Percentiles rank a stretch among this genome's conserved stretches.
phyloP scores from a whole-genome alignment of 169 alveolate genomes.

The Plasmodium coatneyi region DNA sequence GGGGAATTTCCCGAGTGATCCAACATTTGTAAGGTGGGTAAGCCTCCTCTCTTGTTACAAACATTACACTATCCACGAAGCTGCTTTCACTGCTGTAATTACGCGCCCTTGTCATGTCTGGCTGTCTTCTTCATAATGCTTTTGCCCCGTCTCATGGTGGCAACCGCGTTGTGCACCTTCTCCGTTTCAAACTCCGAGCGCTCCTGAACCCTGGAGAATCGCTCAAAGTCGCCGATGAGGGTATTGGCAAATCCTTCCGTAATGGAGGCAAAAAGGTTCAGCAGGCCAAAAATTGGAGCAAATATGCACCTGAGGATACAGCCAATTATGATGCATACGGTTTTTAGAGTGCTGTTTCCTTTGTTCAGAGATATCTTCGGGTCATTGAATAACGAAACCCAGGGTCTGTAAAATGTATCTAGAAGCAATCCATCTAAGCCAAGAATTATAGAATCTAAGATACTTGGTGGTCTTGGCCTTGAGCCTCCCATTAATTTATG shows the following conservation, averaged over 20 bases:
- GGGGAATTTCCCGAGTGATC: background rate
- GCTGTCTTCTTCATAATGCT: background rate
- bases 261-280: constrained; percentile 88
- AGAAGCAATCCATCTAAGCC: constrained; percentile 89
- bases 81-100: background rate
- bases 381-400: constrained; percentile 87
- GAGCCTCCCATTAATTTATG: constrained; percentile 92
- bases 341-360: constrained; percentile 74
- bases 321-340: constrained; percentile 58
- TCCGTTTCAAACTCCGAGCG: constrained; percentile 83
- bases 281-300: constrained; percentile 89
- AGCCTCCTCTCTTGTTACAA: background rate
- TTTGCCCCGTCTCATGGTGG: constrained; percentile 25
- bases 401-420: constrained; percentile 91
- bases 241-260: constrained; percentile 92
- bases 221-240: constrained; percentile 92
- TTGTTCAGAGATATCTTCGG: constrained; percentile 81
- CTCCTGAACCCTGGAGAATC: constrained; percentile 88
- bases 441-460: constrained; percentile 91
- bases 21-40: background rate
- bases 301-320: constrained; percentile 83
- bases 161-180: constrained; percentile 64
- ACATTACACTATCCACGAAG: background rate
- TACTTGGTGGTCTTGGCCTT: constrained; percentile 90
- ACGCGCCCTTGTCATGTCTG: background rate